A percentile compares a stretch with the other conserved stretches of the same genome.
phyloP scores from a whole-genome alignment of 2,329 filamentous ascomycete genomes.

The Sclerotinia nivalis region DNA sequence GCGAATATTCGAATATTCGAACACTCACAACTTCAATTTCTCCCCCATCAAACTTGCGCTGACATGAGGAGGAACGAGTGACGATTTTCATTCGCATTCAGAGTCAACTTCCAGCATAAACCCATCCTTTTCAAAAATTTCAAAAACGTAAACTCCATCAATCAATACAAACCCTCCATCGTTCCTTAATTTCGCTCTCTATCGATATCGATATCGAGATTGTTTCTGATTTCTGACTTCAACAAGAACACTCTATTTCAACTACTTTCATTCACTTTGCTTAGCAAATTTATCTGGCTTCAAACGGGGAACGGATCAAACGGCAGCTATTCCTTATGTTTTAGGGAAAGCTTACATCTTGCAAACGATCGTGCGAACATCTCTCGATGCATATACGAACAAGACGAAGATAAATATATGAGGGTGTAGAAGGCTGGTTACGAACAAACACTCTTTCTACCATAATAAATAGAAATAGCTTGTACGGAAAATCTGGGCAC shows the following conservation, averaged over 20 bases:
- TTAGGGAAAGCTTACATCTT: background rate
- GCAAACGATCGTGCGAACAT: constrained; percentile 1
- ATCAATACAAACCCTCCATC: background rate
- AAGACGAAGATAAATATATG: constrained; percentile 1
- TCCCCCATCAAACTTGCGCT: background rate
- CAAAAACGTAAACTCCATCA: no score
- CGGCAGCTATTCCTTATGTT: background rate
- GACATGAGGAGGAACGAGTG: background rate
- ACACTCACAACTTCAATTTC: background rate
- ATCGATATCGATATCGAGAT: background rate
- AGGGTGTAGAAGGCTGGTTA: background rate
- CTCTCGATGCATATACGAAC: constrained; percentile 9
- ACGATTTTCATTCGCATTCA: background rate
- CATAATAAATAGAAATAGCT: background rate
- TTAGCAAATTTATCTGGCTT: background rate
- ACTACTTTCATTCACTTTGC: background rate
- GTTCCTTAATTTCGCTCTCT: background rate
- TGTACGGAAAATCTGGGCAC: background rate
- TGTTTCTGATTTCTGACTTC: background rate
- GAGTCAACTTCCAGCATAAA: background rate
- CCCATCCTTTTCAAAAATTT: background rate
- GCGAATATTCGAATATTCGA: constrained; percentile 5
- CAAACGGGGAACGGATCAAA: background rate
- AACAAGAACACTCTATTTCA: background rate
- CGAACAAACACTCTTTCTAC: background rate